Evolutionary conservation across 208 protist species (phyloP), one percentile per base, ranked within the genome.

Genomic region (Wallacemonas rigidus): DNA sequence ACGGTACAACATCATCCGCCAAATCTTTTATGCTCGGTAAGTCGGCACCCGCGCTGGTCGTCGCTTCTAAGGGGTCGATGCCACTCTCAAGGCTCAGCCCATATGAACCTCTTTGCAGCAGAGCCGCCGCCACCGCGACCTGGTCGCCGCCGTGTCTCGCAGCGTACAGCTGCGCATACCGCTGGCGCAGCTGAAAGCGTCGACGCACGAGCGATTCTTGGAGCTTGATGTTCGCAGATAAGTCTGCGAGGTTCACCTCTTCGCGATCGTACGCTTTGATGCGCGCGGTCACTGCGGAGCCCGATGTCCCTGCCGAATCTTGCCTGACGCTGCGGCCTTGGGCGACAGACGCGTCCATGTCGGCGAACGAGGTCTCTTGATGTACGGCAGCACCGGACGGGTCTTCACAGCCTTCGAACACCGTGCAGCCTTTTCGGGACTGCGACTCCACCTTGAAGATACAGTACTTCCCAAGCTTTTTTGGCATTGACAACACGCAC

Each of bases 391-490:
- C 38, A 60, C 45, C 14, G 73, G 67, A 5, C 40, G 67, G 7
- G 15, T 60, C 67, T 39, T 77, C 79, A 50, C 67, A 75, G 38
- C 72, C 79, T 2, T 77, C 74, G 50, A 75, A 75, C 26, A 78
- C 61, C 5, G 67, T 58, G 43, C 54, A 77, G 41, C 58, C 60
- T 41, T 26, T 51, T 4, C 40, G 4, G 40, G 41, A 51, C 3
- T 65, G 60, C 41, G 40, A 38, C 12, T 65, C 60, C 1, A 77
- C 69, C 55, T 72, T 65, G 40, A 36, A 63, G 39, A 82, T 57
- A 48, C 53, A 47, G 55, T 79, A 83, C 26, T 69, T 68, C n/a
- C 79, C 74, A 0, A 79, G 39, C 40, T 64, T 17, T 47, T 67
- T 67, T n/a, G 45, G 48, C 45, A 58, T 55, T 35, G 7, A 36